A percentile compares a stretch with the other conserved stretches of the same genome.
phyloP scores from a whole-genome alignment of 805 yeast species.

The Yamadazyma endophytica region DNA sequence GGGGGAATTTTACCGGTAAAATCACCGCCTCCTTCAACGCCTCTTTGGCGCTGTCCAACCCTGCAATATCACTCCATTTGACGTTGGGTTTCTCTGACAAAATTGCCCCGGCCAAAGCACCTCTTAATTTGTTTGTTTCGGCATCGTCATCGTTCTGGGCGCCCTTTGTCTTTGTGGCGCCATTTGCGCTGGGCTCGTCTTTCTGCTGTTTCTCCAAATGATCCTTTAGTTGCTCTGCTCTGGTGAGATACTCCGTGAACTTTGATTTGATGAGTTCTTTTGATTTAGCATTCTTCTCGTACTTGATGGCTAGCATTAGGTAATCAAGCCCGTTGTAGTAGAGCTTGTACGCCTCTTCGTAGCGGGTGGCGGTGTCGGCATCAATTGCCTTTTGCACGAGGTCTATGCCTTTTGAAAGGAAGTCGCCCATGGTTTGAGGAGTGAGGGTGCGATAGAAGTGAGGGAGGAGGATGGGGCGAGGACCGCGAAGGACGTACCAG shows the following conservation, averaged over 20 bases:
- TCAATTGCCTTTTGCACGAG: constrained; percentile 92
- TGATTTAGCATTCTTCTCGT: constrained; percentile 82
- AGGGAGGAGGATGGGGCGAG: not conserved
- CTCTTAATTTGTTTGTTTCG: constrained; percentile 84
- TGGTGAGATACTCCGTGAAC: constrained; percentile 82
- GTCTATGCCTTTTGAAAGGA: constrained; percentile 91
- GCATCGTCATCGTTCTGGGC: constrained; percentile 57
- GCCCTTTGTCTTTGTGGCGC: constrained; percentile 50
- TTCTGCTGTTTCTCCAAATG: constrained; percentile 70
- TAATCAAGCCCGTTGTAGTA: constrained; percentile 93
- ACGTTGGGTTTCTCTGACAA: constrained; percentile 90
- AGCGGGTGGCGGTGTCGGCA: constrained; percentile 83
- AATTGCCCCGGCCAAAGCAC: constrained; percentile 89
- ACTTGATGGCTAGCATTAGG: constrained; percentile 91
- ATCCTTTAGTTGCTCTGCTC: constrained; percentile 92
- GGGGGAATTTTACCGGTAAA: constrained; percentile 93
- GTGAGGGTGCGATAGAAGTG: not conserved
- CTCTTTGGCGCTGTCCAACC: constrained; percentile 91
- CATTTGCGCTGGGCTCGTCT: constrained; percentile 50
- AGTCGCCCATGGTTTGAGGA: constrained; percentile 41
- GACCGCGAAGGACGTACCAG: no score
- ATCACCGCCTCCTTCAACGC: constrained; percentile 97
- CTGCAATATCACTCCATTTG: constrained; percentile 94
- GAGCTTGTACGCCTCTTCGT: constrained; percentile 90
- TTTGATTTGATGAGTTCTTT: constrained; percentile 85